Percentiles rank a stretch among this genome's conserved stretches.
Conservation (phyloP, 2,329 filamentous ascomycete genomes). For the Penicillium sclerotiorum region DNA sequence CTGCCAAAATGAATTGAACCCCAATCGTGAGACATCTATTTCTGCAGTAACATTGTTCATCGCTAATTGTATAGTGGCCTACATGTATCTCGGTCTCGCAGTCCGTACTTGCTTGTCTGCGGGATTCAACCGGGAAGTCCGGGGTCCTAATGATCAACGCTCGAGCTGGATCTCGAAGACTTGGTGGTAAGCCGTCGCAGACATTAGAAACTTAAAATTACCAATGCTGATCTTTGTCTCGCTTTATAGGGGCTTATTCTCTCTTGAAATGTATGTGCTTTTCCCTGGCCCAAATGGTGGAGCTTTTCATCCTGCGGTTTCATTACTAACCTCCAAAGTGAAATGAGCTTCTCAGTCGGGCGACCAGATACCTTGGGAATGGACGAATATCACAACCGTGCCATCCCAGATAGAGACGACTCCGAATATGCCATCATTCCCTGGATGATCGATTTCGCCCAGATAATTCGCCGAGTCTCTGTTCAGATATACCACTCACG, state of each 20-base stretch:
- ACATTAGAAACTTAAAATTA: neutral
- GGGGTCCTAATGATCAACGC: slow-evolving; percentile 35
- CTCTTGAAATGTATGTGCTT: slow-evolving; percentile 47
- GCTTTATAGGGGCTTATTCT: slow-evolving; percentile 45
- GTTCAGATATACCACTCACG: slow-evolving; percentile 44
- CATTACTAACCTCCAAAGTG: slow-evolving; percentile 29
- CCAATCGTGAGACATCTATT: slow-evolving; percentile 41
- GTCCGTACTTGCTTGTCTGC: slow-evolving; percentile 52
- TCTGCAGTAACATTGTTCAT: no score
- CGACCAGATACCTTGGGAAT: slow-evolving; percentile 53
- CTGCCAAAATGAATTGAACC: slow-evolving; percentile 54
- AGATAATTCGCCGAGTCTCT: slow-evolving; percentile 44
- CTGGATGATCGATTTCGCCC: slow-evolving; percentile 44
- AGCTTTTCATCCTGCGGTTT: neutral
- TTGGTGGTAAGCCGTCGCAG: slow-evolving; percentile 46
- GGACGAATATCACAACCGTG: slow-evolving; percentile 53
- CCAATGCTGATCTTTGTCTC: neutral
- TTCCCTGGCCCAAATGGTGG: neutral
- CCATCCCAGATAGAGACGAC: slow-evolving; percentile 38
- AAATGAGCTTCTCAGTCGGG: slow-evolving; percentile 54
- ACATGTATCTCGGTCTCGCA: slow-evolving; percentile 53
- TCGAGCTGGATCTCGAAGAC: slow-evolving; percentile 48
- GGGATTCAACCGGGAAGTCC: slow-evolving; percentile 51
- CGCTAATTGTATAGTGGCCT: slow-evolving; percentile 39
- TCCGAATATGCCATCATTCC: slow-evolving; percentile 44